phyloP scores from a whole-genome alignment of 257 asterid genomes.

The Prunella vulgaris region DNA sequence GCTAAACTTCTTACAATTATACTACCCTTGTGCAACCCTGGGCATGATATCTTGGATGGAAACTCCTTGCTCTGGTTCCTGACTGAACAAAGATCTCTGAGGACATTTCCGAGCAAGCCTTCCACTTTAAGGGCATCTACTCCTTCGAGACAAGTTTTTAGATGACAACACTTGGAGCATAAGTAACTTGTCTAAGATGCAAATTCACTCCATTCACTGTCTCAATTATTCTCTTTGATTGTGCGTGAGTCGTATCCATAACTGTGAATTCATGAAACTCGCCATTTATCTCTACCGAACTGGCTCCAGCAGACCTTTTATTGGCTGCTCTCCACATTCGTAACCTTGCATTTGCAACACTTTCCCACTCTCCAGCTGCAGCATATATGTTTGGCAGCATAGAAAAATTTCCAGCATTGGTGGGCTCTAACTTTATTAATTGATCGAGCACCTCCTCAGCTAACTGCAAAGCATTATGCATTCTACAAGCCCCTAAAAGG shows the following conservation, averaged over 20 bases:
- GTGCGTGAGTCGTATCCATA: constrained; percentile 59
- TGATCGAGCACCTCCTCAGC: constrained; percentile 46
- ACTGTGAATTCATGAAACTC: constrained; percentile 59
- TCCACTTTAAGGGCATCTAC: neutral
- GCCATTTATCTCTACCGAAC: constrained; percentile 47
- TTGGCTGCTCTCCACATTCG: constrained; percentile 39
- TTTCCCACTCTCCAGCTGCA: constrained; percentile 60
- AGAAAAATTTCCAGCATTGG: constrained; percentile 39
- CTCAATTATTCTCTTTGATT: constrained; percentile 52
- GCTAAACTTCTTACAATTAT: constrained; percentile 4
- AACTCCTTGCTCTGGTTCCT: constrained; percentile 4
- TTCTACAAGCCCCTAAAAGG: constrained; percentile 68
- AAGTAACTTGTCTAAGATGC: constrained; percentile 44
- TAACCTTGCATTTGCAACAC: constrained; percentile 52
- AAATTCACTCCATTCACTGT: constrained; percentile 44
- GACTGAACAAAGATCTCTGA: neutral
- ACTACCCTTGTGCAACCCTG: constrained; percentile 14
- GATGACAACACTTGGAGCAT: constrained; percentile 20
- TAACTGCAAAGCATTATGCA: constrained; percentile 44
- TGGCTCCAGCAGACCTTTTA: constrained; percentile 48
- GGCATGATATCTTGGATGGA: neutral
- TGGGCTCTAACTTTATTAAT: constrained; percentile 44
- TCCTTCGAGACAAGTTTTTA: constrained; percentile 6
- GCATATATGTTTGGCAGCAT: constrained; percentile 56
- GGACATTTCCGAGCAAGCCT: neutral